Base-by-base conservation (phyloP, 1,284 basidiomycete genomes). In the Pascua guehoae region DNA sequence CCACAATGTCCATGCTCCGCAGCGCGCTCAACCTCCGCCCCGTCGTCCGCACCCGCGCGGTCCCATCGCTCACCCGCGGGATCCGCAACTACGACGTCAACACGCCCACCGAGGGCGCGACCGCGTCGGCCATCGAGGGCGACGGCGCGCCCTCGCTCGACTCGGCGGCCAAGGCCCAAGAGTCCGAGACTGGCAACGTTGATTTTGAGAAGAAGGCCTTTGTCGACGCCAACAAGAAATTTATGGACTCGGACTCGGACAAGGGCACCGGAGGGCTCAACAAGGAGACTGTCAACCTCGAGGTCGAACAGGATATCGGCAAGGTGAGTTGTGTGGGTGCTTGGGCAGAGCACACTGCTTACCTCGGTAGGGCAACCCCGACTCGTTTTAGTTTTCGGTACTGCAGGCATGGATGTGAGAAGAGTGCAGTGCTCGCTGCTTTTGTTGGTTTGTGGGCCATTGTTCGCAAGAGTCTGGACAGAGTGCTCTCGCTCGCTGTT, bases 71-170 rank as follows among this genome's bases (percentile, higher is more conserved):
- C 24, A 51, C 50, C 32, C 50, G 50, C 37, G 50, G 50, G 10
- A 44, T 51, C 42, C 24, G 50, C 12, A 51, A 51, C 50, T 51
- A 51, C 43, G 50, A 51, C n/a, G 50, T 51, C 11, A 51, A 51
- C 50, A 51, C 50, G 9, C 50, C 50, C 24, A 24, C 37, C 14
- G 50, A 51, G 50, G 42, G 42, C n/a, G 42, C 42, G 15, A 17
- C 16, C 42, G 18, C n/a, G n/a, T 16, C n/a, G 8, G n/a, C 42
- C 15, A 44, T 44, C 42, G 15, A 44, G 42, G 42, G 42, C 42
- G 42, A 44, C 15, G n/a, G n/a, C 15, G 14, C 7, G 42, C 42
- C 42, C 42, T 16, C 42, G 10, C 42, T 44, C 42, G 42, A 44
- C n/a, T 3, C 14, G n/a, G 14, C n/a, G 42, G 18, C n/a, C 16